Evolutionary conservation across 2,329 filamentous ascomycete genomes (phyloP).

Genomic region (Colletotrichum theobromicola): DNA sequence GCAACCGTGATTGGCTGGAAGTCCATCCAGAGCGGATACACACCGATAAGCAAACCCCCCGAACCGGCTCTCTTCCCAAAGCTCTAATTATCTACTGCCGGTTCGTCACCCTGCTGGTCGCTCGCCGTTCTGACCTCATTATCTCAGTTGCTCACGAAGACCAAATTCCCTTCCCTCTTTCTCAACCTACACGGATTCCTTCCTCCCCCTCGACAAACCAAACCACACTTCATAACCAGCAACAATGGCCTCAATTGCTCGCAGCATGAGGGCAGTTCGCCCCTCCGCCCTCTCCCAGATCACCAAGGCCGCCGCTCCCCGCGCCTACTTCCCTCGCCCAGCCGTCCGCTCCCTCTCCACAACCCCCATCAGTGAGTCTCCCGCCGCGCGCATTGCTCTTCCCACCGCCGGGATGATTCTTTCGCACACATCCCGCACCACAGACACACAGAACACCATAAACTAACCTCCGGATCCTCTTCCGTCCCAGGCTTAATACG

Average conservation of each 20-base stretch:
- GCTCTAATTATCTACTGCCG: slow-evolving; percentile 1
- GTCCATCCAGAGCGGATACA: neutral
- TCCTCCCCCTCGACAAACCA: neutral
- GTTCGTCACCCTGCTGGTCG: neutral
- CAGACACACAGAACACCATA: neutral
- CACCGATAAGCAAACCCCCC: slow-evolving; percentile 13
- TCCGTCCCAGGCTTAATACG: slow-evolving; percentile 63
- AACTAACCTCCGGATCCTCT: neutral
- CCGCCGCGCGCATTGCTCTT: neutral
- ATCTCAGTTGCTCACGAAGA: neutral
- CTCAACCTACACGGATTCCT: slow-evolving; percentile 1
- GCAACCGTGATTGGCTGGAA: neutral
- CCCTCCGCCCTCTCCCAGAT: slow-evolving; percentile 49
- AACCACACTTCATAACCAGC: slow-evolving; percentile 1
- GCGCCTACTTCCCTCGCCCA: slow-evolving; percentile 45
- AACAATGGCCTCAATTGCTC: slow-evolving; percentile 67
- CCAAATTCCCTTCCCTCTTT: neutral
- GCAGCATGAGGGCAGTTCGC: slow-evolving; percentile 56
- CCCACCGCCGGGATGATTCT: neutral
- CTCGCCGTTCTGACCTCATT: slow-evolving; percentile 18
- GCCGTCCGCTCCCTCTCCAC: slow-evolving; percentile 47
- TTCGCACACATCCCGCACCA: neutral
- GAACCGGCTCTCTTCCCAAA: neutral
- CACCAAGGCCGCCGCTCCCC: slow-evolving; percentile 34
- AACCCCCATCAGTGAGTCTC: slow-evolving; percentile 38